Percentiles rank a stretch among this genome's conserved stretches.
Evolutionary conservation across 768 basidiomycete genomes (phyloP).

Genomic region (Tricholoma furcatifolium): DNA sequence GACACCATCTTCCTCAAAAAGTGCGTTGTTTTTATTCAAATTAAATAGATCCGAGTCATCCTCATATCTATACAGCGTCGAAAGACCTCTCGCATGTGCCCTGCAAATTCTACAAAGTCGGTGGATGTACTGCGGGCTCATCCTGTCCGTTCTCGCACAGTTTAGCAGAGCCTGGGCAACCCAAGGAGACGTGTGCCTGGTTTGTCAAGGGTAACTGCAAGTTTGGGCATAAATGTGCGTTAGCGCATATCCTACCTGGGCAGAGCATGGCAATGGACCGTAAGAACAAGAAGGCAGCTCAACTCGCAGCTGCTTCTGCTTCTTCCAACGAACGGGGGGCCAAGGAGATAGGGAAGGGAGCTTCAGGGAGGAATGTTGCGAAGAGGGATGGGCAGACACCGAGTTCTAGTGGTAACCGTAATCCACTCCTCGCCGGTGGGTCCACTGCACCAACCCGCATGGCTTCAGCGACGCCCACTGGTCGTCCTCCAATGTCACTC

Average conservation of each 20-base stretch:
- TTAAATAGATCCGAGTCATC: conserved; percentile 23
- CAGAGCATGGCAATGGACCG: conserved; percentile 95
- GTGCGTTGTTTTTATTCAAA: conserved; percentile 14
- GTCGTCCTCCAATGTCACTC: conserved; percentile 63
- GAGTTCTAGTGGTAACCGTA: conserved; percentile 28
- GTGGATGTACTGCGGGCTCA: conserved; percentile 89
- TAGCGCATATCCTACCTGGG: conserved; percentile 92
- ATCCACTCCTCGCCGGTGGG: conserved; percentile 47
- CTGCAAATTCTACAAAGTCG: conserved; percentile 96
- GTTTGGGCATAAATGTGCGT: conserved; percentile 78
- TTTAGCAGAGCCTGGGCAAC: conserved; percentile 67
- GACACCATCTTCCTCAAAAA: conserved; percentile 17
- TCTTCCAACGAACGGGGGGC: conserved; percentile 27
- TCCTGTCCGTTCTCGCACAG: conserved; percentile 95
- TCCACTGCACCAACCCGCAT: conserved; percentile 69
- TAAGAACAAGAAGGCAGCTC: conserved; percentile 95
- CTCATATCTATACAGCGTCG: conserved; percentile 29
- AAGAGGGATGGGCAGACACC: conserved; percentile 34
- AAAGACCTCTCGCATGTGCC: conserved; percentile 96
- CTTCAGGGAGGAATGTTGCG: conserved; percentile 29
- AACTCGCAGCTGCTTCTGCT: conserved; percentile 54
- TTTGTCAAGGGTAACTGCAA: conserved; percentile 89
- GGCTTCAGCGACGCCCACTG: conserved; percentile 32
- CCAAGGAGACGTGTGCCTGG: conserved; percentile 85
- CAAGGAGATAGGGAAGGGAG: conserved; percentile 27